phyloP scores from a whole-genome alignment of 345 rosid species.

The Isatis tinctoria region DNA sequence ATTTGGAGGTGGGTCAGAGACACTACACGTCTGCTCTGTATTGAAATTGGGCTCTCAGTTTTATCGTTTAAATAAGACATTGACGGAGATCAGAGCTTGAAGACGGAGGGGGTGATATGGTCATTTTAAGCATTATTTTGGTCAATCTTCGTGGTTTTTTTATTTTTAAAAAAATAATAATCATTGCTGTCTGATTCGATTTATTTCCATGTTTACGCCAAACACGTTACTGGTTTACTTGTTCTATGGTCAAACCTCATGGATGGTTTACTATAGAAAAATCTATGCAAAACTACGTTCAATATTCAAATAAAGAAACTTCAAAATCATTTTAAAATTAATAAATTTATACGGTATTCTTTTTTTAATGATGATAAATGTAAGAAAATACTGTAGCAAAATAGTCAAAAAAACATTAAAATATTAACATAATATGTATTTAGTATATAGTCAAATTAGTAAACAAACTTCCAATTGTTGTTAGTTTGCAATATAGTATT shows the following conservation, averaged over 20 bases:
- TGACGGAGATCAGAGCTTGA: slow-evolving; percentile 2
- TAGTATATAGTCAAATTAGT: background rate
- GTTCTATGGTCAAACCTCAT: slow-evolving; percentile 8
- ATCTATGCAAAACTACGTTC: background rate
- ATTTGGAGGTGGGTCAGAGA: slow-evolving; percentile 5
- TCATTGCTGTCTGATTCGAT: background rate
- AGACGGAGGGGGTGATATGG: slow-evolving; percentile 14
- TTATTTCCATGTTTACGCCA: background rate
- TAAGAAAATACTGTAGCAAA: background rate
- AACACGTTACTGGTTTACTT: slow-evolving; percentile 5
- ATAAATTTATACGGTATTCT: background rate
- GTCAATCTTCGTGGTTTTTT: background rate
- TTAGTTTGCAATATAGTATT: background rate
- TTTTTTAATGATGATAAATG: background rate
- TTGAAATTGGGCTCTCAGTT: slow-evolving; percentile 17
- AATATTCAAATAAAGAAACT: background rate
- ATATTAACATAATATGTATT: background rate
- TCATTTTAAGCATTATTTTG: background rate
- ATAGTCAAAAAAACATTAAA: background rate
- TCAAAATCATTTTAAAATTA: background rate
- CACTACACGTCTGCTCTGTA: background rate
- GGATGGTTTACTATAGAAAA: background rate
- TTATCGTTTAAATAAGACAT: slow-evolving; percentile 9
- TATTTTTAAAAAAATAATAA: background rate
- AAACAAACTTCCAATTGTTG: background rate